A percentile compares a stretch with the other conserved stretches of the same genome.
phyloP scores from a whole-genome alignment of 176 grass and related monocot genomes.

The Eleusine indica region DNA sequence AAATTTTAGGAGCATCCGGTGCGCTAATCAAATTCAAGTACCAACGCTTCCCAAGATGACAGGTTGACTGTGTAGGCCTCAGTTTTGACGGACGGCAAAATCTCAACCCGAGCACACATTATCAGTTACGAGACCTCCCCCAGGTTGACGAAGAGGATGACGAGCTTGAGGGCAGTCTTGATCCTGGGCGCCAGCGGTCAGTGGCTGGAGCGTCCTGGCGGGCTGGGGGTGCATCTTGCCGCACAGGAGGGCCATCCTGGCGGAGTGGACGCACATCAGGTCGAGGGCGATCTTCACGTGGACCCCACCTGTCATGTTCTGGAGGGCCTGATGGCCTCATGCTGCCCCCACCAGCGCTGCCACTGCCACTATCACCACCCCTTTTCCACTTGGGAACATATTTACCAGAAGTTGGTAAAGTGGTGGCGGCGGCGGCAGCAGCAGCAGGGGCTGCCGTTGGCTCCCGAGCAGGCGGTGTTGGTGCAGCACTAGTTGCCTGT shows the following conservation, averaged over 20 bases:
- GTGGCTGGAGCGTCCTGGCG: slow-evolving; percentile 37
- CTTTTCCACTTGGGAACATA: slow-evolving; percentile 69
- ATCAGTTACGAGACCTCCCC: slow-evolving; percentile 49
- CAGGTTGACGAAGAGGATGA: slow-evolving; percentile 17
- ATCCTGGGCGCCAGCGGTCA: slow-evolving; percentile 44
- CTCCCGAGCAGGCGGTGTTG: slow-evolving; percentile 39
- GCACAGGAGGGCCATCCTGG: slow-evolving; percentile 28
- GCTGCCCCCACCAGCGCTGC: slow-evolving; percentile 12
- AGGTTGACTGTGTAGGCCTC: neutral
- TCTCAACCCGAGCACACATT: neutral
- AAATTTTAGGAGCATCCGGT: slow-evolving; percentile 38
- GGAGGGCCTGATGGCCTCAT: slow-evolving; percentile 34
- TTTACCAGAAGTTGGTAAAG: slow-evolving; percentile 40
- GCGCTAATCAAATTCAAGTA: slow-evolving; percentile 33
- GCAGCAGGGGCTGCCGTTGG: slow-evolving; percentile 47
- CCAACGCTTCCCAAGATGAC: slow-evolving; percentile 19
- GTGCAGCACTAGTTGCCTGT: slow-evolving; percentile 12
- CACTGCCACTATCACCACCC: neutral
- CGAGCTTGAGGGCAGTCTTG: slow-evolving; percentile 31
- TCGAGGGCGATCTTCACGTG: slow-evolving; percentile 57
- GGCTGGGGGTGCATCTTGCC: slow-evolving; percentile 31
- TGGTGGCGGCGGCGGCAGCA: neutral
- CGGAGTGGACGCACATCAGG: slow-evolving; percentile 31
- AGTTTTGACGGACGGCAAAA: neutral
- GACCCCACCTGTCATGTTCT: slow-evolving; percentile 65